Conservation (phyloP, 2,329 filamentous ascomycete genomes). For the Beauveria scarabaeidicola region DNA sequence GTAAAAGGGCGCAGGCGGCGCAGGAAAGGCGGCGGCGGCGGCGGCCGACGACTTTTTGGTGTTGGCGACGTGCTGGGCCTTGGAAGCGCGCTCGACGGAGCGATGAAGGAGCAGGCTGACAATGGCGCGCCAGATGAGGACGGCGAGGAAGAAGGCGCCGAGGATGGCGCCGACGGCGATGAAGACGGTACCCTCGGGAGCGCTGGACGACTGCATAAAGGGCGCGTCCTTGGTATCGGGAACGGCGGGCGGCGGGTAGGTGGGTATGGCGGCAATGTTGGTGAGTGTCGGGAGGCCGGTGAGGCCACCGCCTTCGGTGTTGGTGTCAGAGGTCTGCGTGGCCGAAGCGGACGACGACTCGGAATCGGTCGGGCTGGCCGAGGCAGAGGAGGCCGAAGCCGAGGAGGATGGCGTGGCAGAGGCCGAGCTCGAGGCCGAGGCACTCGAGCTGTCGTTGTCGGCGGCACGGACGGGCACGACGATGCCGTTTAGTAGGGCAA, state of each 20-base stretch:
- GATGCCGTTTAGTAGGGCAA: conserved; percentile 4
- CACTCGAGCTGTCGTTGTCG: background rate
- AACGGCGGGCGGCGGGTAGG: conserved; percentile 65
- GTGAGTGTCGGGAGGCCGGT: conserved; percentile 36
- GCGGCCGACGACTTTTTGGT: conserved; percentile 40
- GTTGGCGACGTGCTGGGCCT: conserved; percentile 61
- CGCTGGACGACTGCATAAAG: conserved; percentile 79
- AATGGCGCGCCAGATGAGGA: conserved; percentile 80
- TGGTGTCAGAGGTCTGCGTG: background rate
- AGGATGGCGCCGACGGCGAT: conserved; percentile 87
- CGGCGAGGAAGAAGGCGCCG: conserved; percentile 70
- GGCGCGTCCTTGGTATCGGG: conserved; percentile 79
- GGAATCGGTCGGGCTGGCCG: background rate
- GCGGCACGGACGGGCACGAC: conserved; percentile 1
- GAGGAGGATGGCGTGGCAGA: background rate
- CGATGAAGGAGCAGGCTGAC: conserved; percentile 88
- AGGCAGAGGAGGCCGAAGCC: background rate
- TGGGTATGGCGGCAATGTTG: conserved; percentile 31
- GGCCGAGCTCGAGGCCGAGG: background rate
- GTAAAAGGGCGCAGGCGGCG: conserved; percentile 52
- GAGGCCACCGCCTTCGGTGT: conserved; percentile 11
- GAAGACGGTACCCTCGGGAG: conserved; percentile 92
- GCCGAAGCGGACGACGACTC: background rate
- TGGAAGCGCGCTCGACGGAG: conserved; percentile 78
- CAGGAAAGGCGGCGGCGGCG: conserved; percentile 42